phyloP scores from a whole-genome alignment of 208 protist genomes.

The Borovskyia barvae region DNA sequence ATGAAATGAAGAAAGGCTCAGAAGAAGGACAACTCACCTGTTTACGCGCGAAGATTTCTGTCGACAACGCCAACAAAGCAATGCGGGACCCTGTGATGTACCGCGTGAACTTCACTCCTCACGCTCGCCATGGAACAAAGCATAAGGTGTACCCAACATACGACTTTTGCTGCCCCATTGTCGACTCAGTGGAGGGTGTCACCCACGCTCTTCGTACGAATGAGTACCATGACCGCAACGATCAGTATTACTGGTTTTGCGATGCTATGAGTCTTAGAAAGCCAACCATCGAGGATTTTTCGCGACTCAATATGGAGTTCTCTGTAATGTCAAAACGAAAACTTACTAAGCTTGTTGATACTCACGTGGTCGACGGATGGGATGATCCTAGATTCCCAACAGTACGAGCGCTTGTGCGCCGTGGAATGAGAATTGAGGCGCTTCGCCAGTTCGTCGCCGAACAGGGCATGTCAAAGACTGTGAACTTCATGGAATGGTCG shows the following conservation, averaged over 20 bases:
- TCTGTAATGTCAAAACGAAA: slow-evolving; percentile 99
- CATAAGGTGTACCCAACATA: slow-evolving; percentile 98
- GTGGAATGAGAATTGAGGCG: slow-evolving; percentile 96
- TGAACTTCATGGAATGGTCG: slow-evolving; percentile 98
- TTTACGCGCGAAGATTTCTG: slow-evolving; percentile 97
- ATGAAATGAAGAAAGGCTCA: slow-evolving; percentile 92
- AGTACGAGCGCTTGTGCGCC: slow-evolving; percentile 93
- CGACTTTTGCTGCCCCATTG: slow-evolving; percentile 99
- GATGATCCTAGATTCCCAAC: slow-evolving; percentile 99
- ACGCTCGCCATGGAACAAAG: slow-evolving; percentile 91
- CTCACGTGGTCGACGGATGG: slow-evolving; percentile 96
- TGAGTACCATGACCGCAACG: slow-evolving; percentile 98
- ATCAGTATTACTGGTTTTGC: slow-evolving; percentile 97
- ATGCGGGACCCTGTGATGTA: slow-evolving; percentile 98
- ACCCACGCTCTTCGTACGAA: slow-evolving; percentile 98
- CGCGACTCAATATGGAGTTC: slow-evolving; percentile 98
- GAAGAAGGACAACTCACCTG: slow-evolving; percentile 92
- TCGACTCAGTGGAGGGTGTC: slow-evolving; percentile 98
- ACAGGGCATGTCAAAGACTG: slow-evolving; percentile 96
- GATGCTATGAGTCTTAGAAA: slow-evolving; percentile 90
- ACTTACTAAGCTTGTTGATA: slow-evolving; percentile 97
- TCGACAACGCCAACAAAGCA: slow-evolving; percentile 93
- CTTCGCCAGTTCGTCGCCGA: slow-evolving; percentile 95
- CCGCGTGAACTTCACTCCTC: slow-evolving; percentile 92
- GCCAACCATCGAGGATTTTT: slow-evolving; percentile 95